A percentile compares a stretch with the other conserved stretches of the same genome.
Conservation (phyloP, 441 rosid species). For the Kokia cookei region DNA sequence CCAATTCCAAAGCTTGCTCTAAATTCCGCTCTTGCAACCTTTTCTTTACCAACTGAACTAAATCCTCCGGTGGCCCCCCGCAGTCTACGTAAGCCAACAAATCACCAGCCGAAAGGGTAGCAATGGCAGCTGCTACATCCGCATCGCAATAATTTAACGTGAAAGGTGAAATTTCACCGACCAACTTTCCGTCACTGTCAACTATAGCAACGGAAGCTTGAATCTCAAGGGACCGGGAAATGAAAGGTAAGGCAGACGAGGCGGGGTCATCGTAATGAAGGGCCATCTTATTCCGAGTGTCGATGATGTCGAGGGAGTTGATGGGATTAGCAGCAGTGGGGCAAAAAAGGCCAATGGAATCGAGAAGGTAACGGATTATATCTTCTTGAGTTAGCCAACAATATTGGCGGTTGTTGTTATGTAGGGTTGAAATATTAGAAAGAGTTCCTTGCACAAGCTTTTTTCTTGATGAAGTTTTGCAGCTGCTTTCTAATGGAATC, state of each 20-base stretch:
- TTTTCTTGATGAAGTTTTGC: not conserved
- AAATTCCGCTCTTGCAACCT: slow-evolving; percentile 40
- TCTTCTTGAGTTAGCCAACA: slow-evolving; percentile 77
- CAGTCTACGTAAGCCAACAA: slow-evolving; percentile 57
- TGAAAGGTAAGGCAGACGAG: slow-evolving; percentile 12
- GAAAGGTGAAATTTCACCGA: slow-evolving; percentile 37
- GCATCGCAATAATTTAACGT: slow-evolving; percentile 25
- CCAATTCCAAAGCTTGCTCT: slow-evolving; percentile 26
- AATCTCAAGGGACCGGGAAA: slow-evolving; percentile 12
- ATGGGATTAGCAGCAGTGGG: slow-evolving; percentile 21
- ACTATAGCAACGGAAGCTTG: slow-evolving; percentile 34
- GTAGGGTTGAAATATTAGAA: slow-evolving; percentile 19
- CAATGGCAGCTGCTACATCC: slow-evolving; percentile 37
- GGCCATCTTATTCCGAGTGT: slow-evolving; percentile 10
- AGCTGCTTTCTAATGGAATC: slow-evolving; percentile 19
- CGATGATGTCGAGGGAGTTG: slow-evolving; percentile 28
- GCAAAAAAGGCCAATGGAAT: slow-evolving; percentile 25
- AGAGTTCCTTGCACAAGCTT: slow-evolving; percentile 18
- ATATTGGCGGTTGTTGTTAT: slow-evolving; percentile 34
- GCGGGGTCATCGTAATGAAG: slow-evolving; percentile 30
- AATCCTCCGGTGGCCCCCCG: slow-evolving; percentile 42
- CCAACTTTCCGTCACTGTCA: slow-evolving; percentile 13
- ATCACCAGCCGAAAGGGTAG: slow-evolving; percentile 51
- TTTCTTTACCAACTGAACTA: slow-evolving; percentile 37
- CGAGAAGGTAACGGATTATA: slow-evolving; percentile 47